Evolutionary conservation across 108 stramenopile species (phyloP).

Genomic region (Mediolabrus comicus): DNA sequence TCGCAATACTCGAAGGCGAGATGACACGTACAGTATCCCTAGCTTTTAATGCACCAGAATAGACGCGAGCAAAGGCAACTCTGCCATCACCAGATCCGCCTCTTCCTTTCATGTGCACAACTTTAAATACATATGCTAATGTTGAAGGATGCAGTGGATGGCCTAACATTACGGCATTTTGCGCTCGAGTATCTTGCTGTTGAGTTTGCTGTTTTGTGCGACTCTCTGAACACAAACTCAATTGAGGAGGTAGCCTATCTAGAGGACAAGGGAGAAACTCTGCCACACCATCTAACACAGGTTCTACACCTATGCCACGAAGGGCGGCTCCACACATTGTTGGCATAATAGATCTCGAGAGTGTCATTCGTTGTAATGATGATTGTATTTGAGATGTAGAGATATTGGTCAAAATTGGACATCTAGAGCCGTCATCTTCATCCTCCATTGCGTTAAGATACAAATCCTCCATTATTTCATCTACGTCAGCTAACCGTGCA

Average conservation of each 20-base stretch:
- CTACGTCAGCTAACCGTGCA: conserved; percentile 73
- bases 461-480: conserved; percentile 78
- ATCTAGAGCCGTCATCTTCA: conserved; percentile 9
- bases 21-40: conserved; percentile 67
- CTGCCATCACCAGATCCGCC: conserved; percentile 89
- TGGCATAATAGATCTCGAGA: conserved; percentile 63
- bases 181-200: conserved; percentile 4
- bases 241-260: conserved; percentile 72
- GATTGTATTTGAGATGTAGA: conserved; percentile 62
- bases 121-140: conserved; percentile 88
- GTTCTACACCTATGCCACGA: conserved; percentile 91
- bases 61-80: conserved; percentile 88
- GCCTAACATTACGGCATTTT: conserved; percentile 49
- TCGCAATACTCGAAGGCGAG: conserved; percentile 61
- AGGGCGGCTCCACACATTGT: conserved; percentile 87
- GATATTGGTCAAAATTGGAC: conserved; percentile 33
- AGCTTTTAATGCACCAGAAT: conserved; percentile 71
- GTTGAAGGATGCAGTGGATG: conserved; percentile 76
- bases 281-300: conserved; percentile 90
- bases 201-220: neutral
- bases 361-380: conserved; percentile 72
- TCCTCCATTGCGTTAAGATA: conserved; percentile 52
- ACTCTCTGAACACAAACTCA: conserved; percentile 43
- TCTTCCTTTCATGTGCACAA: conserved; percentile 86
- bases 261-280: conserved; percentile 93